phyloP scores from a whole-genome alignment of 225 moss, liverwort and hornwort species.

The Lunularia cruciata region DNA sequence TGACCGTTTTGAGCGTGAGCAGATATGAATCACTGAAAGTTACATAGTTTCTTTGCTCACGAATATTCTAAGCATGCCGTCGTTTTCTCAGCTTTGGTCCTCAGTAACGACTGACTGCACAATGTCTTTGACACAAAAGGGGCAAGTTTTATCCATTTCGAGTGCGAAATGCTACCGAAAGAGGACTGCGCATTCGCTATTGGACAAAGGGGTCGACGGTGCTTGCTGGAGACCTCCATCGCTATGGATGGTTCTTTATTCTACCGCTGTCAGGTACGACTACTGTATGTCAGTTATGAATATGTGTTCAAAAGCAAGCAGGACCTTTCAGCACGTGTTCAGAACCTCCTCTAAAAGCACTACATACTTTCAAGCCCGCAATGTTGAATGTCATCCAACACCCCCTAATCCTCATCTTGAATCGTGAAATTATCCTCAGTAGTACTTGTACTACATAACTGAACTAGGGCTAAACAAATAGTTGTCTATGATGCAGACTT shows the following conservation, averaged over 20 bases:
- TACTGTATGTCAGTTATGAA: neutral
- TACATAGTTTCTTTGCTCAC: too few relatives aligned
- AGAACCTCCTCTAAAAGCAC: too few relatives aligned
- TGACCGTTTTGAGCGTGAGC: too few relatives aligned
- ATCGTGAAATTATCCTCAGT: neutral
- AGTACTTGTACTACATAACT: neutral
- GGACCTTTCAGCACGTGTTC: too few relatives aligned
- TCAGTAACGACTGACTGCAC: too few relatives aligned
- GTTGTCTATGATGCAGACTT: neutral
- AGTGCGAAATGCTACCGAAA: conserved; percentile 20
- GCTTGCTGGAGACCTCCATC: conserved; percentile 22
- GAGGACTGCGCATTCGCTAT: conserved; percentile 26
- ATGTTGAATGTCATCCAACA: too few relatives aligned
- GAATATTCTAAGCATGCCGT: too few relatives aligned
- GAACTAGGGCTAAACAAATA: neutral
- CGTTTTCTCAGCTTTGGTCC: too few relatives aligned
- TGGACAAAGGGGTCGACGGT: conserved; percentile 20
- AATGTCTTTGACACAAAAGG: too few relatives aligned
- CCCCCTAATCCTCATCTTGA: too few relatives aligned
- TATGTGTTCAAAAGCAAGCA: too few relatives aligned
- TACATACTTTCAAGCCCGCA: neutral
- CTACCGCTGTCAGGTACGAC: conserved; percentile 24
- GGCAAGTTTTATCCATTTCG: conserved; percentile 9
- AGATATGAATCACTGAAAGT: too few relatives aligned
- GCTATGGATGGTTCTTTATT: conserved; percentile 18